Evolutionary conservation across 2,329 filamentous ascomycete species (phyloP).

Genomic region (Fusarium xylarioides): DNA sequence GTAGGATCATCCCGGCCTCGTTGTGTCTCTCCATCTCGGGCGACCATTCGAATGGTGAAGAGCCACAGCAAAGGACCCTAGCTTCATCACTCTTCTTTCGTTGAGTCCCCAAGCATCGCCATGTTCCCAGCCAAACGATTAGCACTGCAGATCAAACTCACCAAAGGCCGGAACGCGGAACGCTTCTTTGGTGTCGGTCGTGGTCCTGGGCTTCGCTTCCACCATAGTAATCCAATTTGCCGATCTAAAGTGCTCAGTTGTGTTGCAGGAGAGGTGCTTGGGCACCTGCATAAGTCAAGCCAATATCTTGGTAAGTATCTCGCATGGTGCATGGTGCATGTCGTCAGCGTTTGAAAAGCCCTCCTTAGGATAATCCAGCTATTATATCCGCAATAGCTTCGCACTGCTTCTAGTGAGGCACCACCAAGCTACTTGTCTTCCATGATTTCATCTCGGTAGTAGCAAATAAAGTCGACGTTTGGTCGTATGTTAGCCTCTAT

Average conservation of each 20-base stretch:
- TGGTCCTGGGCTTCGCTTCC: neutral
- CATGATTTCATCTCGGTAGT: neutral
- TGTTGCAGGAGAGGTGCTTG: neutral
- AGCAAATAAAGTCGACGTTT: neutral
- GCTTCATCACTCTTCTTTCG: neutral
- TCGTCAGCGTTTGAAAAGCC: no score
- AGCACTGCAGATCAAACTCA: neutral
- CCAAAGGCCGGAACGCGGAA: neutral
- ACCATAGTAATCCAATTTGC: neutral
- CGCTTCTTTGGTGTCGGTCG: neutral
- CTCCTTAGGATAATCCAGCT: no score
- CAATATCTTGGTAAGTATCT: neutral
- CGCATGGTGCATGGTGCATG: neutral
- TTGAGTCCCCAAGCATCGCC: neutral
- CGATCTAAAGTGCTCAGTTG: neutral
- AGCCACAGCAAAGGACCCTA: neutral
- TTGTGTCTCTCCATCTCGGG: neutral
- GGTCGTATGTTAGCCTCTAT: neutral
- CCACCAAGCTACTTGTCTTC: neutral
- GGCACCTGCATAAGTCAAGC: neutral
- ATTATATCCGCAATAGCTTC: neutral
- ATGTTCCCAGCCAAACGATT: neutral
- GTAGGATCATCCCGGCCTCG: rapidly evolving
- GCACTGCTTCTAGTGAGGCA: neutral
- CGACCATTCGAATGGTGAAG: rapidly evolving